Percentiles rank a stretch among this genome's conserved stretches.
Evolutionary conservation across 2,329 filamentous ascomycete genomes (phyloP).

Genomic region (Fusarium secorum): DNA sequence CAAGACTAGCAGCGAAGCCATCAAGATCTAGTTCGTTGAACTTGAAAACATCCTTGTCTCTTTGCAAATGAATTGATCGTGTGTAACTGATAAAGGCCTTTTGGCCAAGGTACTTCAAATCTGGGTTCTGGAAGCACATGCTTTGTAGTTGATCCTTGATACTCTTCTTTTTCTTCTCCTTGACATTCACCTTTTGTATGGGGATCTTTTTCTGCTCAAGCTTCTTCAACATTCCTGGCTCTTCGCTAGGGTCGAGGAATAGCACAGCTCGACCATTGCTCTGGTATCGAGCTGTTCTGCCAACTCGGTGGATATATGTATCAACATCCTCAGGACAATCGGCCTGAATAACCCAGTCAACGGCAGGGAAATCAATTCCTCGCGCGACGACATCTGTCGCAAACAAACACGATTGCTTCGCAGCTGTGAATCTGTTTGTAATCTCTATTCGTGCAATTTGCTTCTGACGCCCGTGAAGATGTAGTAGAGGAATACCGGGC

Average conservation of each 20-base stretch:
- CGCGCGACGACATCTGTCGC: slow-evolving; percentile 94
- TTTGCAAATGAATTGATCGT: slow-evolving; percentile 84
- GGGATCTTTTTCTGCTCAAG: slow-evolving; percentile 90
- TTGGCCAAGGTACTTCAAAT: slow-evolving; percentile 93
- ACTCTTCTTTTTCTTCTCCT: slow-evolving; percentile 86
- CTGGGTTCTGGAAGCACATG: slow-evolving; percentile 94
- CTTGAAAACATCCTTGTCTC: slow-evolving; percentile 90
- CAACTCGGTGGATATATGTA: slow-evolving; percentile 96
- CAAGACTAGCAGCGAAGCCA: slow-evolving; percentile 83
- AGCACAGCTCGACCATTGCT: slow-evolving; percentile 86
- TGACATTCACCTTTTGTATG: slow-evolving; percentile 84
- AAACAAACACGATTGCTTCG: slow-evolving; percentile 88
- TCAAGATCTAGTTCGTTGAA: slow-evolving; percentile 84
- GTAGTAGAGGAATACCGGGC: slow-evolving; percentile 90
- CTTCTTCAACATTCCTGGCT: slow-evolving; percentile 86
- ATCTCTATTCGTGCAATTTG: slow-evolving; percentile 89
- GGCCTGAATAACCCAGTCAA: slow-evolving; percentile 99
- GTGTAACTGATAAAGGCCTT: slow-evolving; percentile 95
- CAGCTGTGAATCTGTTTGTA: slow-evolving; percentile 79
- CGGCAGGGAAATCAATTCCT: slow-evolving; percentile 93
- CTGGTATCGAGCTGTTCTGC: slow-evolving; percentile 92
- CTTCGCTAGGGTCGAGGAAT: slow-evolving; percentile 92
- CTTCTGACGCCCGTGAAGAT: slow-evolving; percentile 94
- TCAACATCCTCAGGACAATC: slow-evolving; percentile 97
- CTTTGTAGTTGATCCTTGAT: slow-evolving; percentile 88